A percentile compares a stretch with the other conserved stretches of the same genome.
Conservation (phyloP, 257 asterid genomes). For the Euphrasia confusa region DNA sequence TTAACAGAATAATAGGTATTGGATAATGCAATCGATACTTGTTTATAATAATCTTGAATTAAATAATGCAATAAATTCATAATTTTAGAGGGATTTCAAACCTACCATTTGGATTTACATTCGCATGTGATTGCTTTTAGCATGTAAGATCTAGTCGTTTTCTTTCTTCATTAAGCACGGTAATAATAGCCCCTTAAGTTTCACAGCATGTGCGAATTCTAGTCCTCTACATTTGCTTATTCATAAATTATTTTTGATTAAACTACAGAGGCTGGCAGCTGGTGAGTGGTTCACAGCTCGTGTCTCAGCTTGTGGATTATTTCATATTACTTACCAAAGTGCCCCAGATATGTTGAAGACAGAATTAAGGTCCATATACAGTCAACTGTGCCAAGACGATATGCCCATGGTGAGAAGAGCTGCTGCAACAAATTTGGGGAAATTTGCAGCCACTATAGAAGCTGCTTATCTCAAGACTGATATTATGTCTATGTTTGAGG, state of each 20-base stretch:
- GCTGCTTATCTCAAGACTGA: conserved; percentile 47
- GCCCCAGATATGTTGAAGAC: conserved; percentile 76
- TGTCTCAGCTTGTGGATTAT: conserved; percentile 85
- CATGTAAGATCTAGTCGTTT: conserved; percentile 11
- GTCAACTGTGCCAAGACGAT: conserved; percentile 88
- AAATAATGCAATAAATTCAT: too few species aligned
- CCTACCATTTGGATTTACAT: not conserved
- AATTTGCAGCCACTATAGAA: conserved; percentile 47
- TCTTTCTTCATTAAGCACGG: conserved; percentile 16
- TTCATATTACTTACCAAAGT: conserved; percentile 81
- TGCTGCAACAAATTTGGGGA: conserved; percentile 45
- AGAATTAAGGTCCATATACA: conserved; percentile 67
- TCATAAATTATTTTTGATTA: conserved; percentile 14
- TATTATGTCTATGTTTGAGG: conserved; percentile 62
- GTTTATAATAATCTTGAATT: too few species aligned
- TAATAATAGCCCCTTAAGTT: not conserved
- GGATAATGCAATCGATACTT: too few species aligned
- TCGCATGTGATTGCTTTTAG: conserved; percentile 13
- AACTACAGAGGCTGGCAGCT: conserved; percentile 73
- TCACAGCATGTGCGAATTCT: conserved; percentile 4
- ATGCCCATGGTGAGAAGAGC: conserved; percentile 62
- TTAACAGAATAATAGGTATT: not conserved
- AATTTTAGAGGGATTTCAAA: not conserved
- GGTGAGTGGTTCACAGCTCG: conserved; percentile 98
- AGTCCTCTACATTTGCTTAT: conserved; percentile 3